These are phyloP conservation scores for Exophiala aquamarina DNA, from an alignment of 2,329 filamentous ascomycete species.

Conservation along the genomic window DNA sequence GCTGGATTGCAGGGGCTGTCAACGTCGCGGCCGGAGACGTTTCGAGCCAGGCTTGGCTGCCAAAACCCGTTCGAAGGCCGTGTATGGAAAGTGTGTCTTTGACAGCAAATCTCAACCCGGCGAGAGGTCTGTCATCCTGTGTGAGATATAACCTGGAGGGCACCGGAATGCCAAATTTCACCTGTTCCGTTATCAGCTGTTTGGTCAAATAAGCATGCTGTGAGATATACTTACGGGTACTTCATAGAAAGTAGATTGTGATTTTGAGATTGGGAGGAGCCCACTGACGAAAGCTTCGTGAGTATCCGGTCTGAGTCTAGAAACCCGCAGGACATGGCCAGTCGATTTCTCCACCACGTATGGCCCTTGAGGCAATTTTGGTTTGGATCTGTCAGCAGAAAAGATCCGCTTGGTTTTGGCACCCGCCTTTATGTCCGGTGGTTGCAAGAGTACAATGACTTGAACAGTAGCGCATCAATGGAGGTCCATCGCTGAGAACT, in stretches of 20 bases:
- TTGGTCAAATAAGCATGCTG: too few species aligned
- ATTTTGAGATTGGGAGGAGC: constrained; percentile 9
- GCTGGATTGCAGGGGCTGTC: constrained; percentile 21
- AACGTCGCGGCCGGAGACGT: constrained; percentile 14
- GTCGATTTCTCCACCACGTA: constrained; percentile 19
- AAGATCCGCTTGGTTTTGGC: constrained; percentile 16
- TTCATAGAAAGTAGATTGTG: constrained; percentile 7
- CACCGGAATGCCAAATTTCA: constrained; percentile 9
- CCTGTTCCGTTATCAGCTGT: background rate
- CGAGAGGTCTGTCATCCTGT: constrained; percentile 13
- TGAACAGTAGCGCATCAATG: background rate
- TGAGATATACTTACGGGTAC: constrained; percentile 12
- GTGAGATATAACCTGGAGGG: constrained; percentile 17
- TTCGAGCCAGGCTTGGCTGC: constrained; percentile 21
- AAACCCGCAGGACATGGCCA: constrained; percentile 20
- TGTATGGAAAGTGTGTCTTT: constrained; percentile 25
- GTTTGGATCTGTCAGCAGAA: constrained; percentile 15
- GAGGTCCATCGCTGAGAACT: background rate
- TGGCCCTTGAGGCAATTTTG: constrained; percentile 16
- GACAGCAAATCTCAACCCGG: constrained; percentile 22
- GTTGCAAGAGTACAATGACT: constrained; percentile 21
- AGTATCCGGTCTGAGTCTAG: constrained; percentile 14
- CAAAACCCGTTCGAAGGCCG: constrained; percentile 20
- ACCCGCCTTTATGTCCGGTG: constrained; percentile 5
- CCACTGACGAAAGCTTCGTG: constrained; percentile 22